Percentiles rank a stretch among this genome's conserved stretches.
Conservation (phyloP, 441 rosid species). For the Euphorbia celastroides region DNA sequence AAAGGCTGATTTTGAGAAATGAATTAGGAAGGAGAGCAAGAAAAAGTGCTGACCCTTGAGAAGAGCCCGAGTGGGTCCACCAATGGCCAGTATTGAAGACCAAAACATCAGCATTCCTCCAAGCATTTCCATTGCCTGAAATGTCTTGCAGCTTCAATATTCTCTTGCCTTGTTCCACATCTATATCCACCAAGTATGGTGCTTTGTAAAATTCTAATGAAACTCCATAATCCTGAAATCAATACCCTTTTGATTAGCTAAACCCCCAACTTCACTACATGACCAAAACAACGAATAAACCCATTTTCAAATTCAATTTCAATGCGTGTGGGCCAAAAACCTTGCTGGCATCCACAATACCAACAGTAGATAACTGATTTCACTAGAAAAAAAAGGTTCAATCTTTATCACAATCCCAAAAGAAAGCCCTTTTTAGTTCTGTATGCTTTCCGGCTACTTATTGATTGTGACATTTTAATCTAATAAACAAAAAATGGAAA, state of each 20-base stretch:
- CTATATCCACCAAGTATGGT: slow-evolving; percentile 84
- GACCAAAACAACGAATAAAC: too few relatives aligned
- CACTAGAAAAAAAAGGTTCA: not conserved
- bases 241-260: too few relatives aligned
- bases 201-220: slow-evolving; percentile 65
- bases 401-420: not conserved
- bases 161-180: slow-evolving; percentile 50
- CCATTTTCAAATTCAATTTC: too few relatives aligned
- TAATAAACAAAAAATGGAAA: not conserved
- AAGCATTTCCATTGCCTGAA: slow-evolving; percentile 46
- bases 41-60: slow-evolving; percentile 48
- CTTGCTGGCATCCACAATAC: not conserved
- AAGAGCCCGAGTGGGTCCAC: slow-evolving; percentile 76
- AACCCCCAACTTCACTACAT: too few relatives aligned
- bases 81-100: slow-evolving; percentile 89
- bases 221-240: slow-evolving; percentile 59
- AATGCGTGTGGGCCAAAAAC: slow-evolving; percentile 1
- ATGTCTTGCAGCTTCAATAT: slow-evolving; percentile 62
- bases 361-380: not conserved
- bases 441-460: not conserved
- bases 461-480: not conserved
- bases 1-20: not conserved
- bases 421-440: not conserved
- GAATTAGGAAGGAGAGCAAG: not conserved
- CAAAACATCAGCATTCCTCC: slow-evolving; percentile 63